Evolutionary conservation across 768 basidiomycete species (phyloP).

Genomic region (Wakefieldia striispora): DNA sequence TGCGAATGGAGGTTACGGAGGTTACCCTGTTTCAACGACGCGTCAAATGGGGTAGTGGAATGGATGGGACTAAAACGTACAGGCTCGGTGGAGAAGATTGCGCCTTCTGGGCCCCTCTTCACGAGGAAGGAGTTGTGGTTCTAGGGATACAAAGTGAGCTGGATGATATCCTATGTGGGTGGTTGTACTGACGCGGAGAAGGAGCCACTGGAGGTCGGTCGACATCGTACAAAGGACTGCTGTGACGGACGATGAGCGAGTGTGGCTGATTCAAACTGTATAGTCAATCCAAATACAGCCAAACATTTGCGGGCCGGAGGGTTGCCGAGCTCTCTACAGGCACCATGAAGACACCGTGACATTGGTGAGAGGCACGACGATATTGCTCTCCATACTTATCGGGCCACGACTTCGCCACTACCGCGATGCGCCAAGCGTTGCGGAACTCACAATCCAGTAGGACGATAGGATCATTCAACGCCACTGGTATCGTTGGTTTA

Average conservation of each 20-base stretch:
- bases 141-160: conserved; percentile 36
- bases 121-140: conserved; percentile 85
- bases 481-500: too few relatives aligned
- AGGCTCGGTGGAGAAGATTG: conserved; percentile 81
- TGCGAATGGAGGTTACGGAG: conserved; percentile 85
- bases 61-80: conserved; percentile 41
- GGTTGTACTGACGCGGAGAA: conserved; percentile 66
- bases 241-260: conserved; percentile 15
- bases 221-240: conserved; percentile 58
- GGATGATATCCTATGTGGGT: background rate
- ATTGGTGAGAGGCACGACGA: too few relatives aligned
- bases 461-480: too few relatives aligned
- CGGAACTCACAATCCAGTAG: too few relatives aligned
- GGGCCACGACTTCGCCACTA: too few relatives aligned
- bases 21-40: conserved; percentile 58
- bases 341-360: too few relatives aligned
- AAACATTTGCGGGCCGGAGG: conserved; percentile 13
- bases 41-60: conserved; percentile 5
- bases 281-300: conserved; percentile 27
- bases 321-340: too few relatives aligned
- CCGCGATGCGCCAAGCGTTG: too few relatives aligned
- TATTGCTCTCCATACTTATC: too few relatives aligned
- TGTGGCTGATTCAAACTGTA: conserved; percentile 35
- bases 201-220: conserved; percentile 90
- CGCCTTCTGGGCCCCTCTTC: conserved; percentile 70